These are phyloP conservation scores for Barnettozyma wickerhamii DNA, from an alignment of 805 yeast genomes.

Conservation along the genomic window DNA sequence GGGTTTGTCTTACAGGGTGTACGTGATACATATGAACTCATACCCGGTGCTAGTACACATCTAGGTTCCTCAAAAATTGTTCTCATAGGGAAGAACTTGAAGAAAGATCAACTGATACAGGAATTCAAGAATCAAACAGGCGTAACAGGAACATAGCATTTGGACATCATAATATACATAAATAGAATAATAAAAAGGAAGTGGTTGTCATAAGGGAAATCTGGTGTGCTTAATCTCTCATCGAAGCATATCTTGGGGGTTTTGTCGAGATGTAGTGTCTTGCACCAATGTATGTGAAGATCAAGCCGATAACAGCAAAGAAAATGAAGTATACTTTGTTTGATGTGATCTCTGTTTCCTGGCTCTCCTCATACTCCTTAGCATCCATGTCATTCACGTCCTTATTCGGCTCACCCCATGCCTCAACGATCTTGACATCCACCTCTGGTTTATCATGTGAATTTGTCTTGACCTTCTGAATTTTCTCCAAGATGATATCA, in stretches of 20 bases:
- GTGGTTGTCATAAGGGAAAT: background rate
- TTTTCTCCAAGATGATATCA: slow-evolving; percentile 49
- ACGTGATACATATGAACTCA: slow-evolving; percentile 82
- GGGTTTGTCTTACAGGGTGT: slow-evolving; percentile 70
- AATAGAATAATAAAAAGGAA: slow-evolving; percentile 2
- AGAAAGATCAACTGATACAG: slow-evolving; percentile 29
- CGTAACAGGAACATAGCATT: slow-evolving; percentile 6
- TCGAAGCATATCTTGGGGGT: slow-evolving; percentile 22
- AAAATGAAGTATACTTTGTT: slow-evolving; percentile 14
- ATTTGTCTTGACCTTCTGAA: slow-evolving; percentile 53
- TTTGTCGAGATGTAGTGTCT: slow-evolving; percentile 6
- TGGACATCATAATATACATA: background rate
- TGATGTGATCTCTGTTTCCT: slow-evolving; percentile 10
- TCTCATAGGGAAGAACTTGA: slow-evolving; percentile 66
- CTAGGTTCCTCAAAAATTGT: slow-evolving; percentile 54
- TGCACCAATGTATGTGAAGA: slow-evolving; percentile 18
- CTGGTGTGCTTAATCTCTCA: slow-evolving; percentile 17
- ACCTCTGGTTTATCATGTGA: slow-evolving; percentile 37
- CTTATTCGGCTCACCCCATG: slow-evolving; percentile 26
- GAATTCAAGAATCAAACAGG: slow-evolving; percentile 28
- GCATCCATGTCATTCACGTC: slow-evolving; percentile 17
- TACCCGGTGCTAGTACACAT: slow-evolving; percentile 40
- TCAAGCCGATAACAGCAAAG: slow-evolving; percentile 15
- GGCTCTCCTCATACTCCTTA: slow-evolving; percentile 19
- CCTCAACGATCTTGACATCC: slow-evolving; percentile 37